A percentile compares a stretch with the other conserved stretches of the same genome.
These are phyloP conservation scores for Nigrospora osmanthi DNA, from an alignment of 2,329 filamentous ascomycete genomes.

Conservation along the genomic window DNA sequence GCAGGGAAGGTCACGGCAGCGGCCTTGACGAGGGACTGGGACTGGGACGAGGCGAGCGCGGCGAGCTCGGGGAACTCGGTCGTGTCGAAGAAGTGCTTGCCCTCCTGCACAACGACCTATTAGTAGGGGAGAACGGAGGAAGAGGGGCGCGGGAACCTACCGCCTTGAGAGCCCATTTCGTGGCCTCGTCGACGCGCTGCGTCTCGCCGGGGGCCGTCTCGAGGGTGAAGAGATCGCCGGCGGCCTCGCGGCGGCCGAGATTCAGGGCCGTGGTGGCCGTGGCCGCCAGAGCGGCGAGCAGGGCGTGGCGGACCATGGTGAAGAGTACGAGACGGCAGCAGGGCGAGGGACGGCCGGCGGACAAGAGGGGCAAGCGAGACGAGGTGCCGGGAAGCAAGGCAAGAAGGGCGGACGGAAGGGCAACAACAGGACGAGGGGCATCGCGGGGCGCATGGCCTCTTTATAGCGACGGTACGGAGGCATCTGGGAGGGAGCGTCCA, in stretches of 20 bases:
- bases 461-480: too few species aligned
- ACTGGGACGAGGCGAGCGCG: conserved; percentile 19
- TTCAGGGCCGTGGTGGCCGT: conserved; percentile 11
- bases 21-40: conserved; percentile 30
- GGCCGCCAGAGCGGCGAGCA: conserved; percentile 13
- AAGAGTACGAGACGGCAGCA: neutral
- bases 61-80: conserved; percentile 56
- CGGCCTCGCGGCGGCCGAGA: conserved; percentile 7
- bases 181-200: conserved; percentile 62
- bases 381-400: too few species aligned
- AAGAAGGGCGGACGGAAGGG: too few species aligned
- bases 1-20: conserved; percentile 42
- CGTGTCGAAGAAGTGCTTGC: conserved; percentile 72
- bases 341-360: too few species aligned
- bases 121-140: neutral
- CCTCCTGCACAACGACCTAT: conserved; percentile 41
- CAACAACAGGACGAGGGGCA: too few species aligned
- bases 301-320: conserved; percentile 12
- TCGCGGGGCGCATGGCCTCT: too few species aligned
- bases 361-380: too few species aligned
- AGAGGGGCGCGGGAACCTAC: conserved; percentile 32
- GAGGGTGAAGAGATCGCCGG: conserved; percentile 26
- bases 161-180: conserved; percentile 64
- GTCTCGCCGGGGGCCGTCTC: conserved; percentile 62
- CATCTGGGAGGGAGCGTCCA: too few species aligned